Conservation (phyloP, 1,284 basidiomycete genomes). For the Salmacisia buchloeana region DNA sequence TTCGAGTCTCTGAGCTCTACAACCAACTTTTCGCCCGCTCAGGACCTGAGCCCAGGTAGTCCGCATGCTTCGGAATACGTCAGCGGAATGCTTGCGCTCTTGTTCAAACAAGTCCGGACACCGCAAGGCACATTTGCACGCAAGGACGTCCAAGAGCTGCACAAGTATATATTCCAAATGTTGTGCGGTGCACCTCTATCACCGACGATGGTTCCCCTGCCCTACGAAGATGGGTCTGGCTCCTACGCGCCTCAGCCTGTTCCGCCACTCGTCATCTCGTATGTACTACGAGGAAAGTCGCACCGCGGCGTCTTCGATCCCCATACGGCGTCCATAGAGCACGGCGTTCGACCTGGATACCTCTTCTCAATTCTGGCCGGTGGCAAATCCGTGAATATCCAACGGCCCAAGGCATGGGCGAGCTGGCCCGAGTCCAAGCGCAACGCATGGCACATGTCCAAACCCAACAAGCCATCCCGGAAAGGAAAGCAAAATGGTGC, state of each 20-base stretch:
- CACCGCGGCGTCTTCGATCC: constrained; percentile 81
- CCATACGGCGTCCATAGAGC: constrained; percentile 58
- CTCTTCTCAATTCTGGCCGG: constrained; percentile 52
- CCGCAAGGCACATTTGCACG: neutral
- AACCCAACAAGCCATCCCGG: constrained; percentile 57
- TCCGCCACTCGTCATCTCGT: constrained; percentile 51
- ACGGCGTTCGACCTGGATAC: constrained; percentile 65
- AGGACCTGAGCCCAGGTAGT: constrained; percentile 12
- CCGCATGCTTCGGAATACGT: neutral
- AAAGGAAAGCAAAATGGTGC: constrained; percentile 50
- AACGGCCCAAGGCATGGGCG: constrained; percentile 39
- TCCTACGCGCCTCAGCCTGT: constrained; percentile 9
- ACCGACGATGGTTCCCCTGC: constrained; percentile 19
- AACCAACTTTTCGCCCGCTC: neutral
- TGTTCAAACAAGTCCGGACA: neutral
- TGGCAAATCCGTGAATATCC: constrained; percentile 53
- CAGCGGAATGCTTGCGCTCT: neutral
- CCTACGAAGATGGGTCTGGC: neutral
- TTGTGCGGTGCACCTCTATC: constrained; percentile 20
- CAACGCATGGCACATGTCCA: constrained; percentile 46
- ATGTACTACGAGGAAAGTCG: constrained; percentile 70
- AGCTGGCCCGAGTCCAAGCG: constrained; percentile 18
- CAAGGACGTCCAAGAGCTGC: neutral
- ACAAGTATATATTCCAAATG: too few relatives aligned
- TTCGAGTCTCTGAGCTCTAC: constrained; percentile 43